Evolutionary conservation across 2,329 filamentous ascomycete genomes (phyloP).

Genomic region (Teratosphaeria epicoccoides): DNA sequence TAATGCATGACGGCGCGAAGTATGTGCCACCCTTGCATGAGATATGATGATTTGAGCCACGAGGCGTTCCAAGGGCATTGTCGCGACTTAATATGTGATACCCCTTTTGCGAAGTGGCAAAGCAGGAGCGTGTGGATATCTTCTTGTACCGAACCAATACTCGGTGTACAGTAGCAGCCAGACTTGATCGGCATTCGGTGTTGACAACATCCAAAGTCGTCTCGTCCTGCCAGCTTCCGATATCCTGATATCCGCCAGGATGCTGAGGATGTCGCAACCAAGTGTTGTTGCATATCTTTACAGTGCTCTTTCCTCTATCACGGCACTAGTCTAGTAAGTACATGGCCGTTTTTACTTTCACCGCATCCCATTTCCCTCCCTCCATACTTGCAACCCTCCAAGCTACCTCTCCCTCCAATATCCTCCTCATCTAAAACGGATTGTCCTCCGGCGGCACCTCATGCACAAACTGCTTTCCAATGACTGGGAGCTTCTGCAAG

Average conservation of each 20-base stretch:
- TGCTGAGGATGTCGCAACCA: too few relatives aligned
- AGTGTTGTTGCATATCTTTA: not conserved
- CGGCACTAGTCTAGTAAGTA: not conserved
- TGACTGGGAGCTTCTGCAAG: constrained; percentile 48
- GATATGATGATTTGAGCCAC: not conserved
- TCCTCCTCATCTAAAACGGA: constrained; percentile 34
- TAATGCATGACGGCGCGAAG: not conserved
- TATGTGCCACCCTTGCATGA: not conserved
- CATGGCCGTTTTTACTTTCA: not conserved
- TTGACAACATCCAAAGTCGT: too few relatives aligned
- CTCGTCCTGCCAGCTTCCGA: too few relatives aligned
- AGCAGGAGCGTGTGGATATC: not conserved
- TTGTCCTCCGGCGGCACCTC: constrained; percentile 55
- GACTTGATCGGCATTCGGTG: too few relatives aligned
- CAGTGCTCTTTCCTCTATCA: not conserved
- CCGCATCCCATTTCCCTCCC: not conserved
- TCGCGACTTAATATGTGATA: not conserved
- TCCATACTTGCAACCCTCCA: not conserved
- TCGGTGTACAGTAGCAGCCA: too few relatives aligned
- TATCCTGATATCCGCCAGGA: too few relatives aligned
- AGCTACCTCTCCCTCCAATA: not conserved
- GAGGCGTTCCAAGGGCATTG: not conserved
- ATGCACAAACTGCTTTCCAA: constrained; percentile 46
- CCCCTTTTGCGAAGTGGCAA: not conserved
- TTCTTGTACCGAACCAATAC: not conserved